Base-by-base conservation (phyloP, 495 filamentous ascomycete species). In the Penicillium pancosmium region DNA sequence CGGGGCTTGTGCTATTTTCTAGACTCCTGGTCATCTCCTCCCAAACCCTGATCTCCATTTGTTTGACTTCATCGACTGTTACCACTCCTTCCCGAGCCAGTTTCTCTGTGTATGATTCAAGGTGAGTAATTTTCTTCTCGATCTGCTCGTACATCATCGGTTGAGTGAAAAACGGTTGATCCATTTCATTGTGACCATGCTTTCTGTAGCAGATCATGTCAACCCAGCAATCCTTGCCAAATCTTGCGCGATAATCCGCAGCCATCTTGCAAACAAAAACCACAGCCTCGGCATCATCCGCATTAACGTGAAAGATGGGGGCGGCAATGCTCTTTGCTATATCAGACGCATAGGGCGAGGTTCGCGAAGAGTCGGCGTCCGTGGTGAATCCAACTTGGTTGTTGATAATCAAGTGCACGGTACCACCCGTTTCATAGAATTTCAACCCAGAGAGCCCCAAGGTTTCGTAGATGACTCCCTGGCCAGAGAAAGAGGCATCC, bases 351-450 rank as follows among this genome's bases (percentile, higher is more conserved):
- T 98, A 98, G 56, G 94, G 91, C 47, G 94, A 98, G 21, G 95
- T 98, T 63, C 94, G 92, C 63, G 95, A 85, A 73, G 93, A 98
- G 56, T 95, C 92, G 63, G 94, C 95, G 73, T 98, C 95, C 15
- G 94, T 98, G 54, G 94, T 98, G 83, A 98, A 98, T 72, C 94
- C 94, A 72, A 98, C 98, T 81, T 98, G 94, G 83, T 98, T 98
- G 86, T 98, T 98, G 65, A 98, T 92, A 50, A 98, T 86, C 61
- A 98, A 80, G 77, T 98, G 94, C 71, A 98, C 91, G 50, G 94
- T 98, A 66, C 94, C 94, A 67, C 94, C 94, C 50, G 95, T 98
- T 19, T 93, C 96, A 80, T 96, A 98, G 46, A 88, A 89, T 31
- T 95, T 95, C 9, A 98, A 85, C 21, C 90, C 86, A 77, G 96